Base-by-base conservation (phyloP, 163 green algal genomes). In the Picocystis sp. region DNA sequence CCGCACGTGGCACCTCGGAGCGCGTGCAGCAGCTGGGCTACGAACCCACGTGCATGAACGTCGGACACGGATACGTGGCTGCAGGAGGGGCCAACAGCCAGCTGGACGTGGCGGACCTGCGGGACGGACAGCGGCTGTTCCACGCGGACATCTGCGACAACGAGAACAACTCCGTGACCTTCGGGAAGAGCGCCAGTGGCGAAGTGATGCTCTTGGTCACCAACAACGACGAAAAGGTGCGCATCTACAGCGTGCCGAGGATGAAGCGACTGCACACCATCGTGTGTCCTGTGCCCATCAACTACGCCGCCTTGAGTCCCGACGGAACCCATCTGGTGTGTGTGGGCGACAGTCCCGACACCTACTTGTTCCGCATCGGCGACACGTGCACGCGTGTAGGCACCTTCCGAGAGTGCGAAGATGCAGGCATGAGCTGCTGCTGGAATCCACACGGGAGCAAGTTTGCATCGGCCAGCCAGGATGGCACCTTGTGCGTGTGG, bases 151-250 rank as follows among this genome's bases (percentile, higher is more conserved):
- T 73, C 44, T 67, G 67, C 50, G 78, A 73, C 19, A 73, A 56
- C 11, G 76, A 88, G 2, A 88, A 88, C 68, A 90, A 90, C 57
- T 74, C 80, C 2, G 59, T 92, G 54, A 70, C 80, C 51, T 66
- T 89, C 22, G 70, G 66, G 11, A 52, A 57, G n/a, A 67, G 72
- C 50, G 22, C 55, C 43, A 48, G 53, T 60, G 75, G 61, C 34
- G 59, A 70, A 38, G 42, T 70, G 41, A 65, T 63, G 35, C 64
- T 86, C 41, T 82, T 80, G 69, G 65, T 85, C 29, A 79, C 72
- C 74, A 75, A 71, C 67, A 89, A 89, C 56, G 79, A 86, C 64
- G 52, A 66, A 38, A 79, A 57, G 2, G 63, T 88, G 47, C 77
- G 74, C 48, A 67, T 76, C 1, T 69, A 61, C 38, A 51, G 29